phyloP scores from a whole-genome alignment of 2,329 filamentous ascomycete species.

The Penicillium griseofulvum region DNA sequence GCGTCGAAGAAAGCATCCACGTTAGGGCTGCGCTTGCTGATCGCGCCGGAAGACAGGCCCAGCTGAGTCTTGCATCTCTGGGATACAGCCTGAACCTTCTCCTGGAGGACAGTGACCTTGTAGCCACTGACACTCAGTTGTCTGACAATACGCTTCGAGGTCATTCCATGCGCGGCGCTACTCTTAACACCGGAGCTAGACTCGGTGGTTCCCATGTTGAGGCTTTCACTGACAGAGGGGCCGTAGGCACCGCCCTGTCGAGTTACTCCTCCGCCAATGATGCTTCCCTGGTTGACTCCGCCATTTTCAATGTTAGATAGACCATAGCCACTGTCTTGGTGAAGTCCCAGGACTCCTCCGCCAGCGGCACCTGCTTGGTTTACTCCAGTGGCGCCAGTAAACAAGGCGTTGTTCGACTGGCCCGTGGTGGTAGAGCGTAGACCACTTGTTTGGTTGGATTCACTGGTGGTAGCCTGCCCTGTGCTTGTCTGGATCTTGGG shows the following conservation, averaged over 20 bases:
- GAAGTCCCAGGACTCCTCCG: neutral
- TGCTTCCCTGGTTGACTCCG: neutral
- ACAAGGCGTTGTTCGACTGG: slow-evolving; percentile 4
- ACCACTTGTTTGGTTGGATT: neutral
- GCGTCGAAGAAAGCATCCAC: slow-evolving; percentile 35
- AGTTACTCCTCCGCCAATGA: slow-evolving; percentile 3
- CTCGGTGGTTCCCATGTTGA: neutral
- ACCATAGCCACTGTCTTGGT: neutral
- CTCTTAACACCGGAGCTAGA: neutral
- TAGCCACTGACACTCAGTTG: slow-evolving; percentile 10
- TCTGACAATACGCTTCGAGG: slow-evolving; percentile 9
- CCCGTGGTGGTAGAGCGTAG: slow-evolving; percentile 1
- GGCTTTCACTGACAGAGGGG: neutral
- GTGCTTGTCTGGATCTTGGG: neutral
- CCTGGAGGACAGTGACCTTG: slow-evolving; percentile 29
- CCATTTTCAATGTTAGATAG: neutral
- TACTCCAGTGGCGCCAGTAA: neutral
- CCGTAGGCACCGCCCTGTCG: neutral
- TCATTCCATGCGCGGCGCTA: neutral
- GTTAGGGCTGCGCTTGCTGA: slow-evolving; percentile 29
- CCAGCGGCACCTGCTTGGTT: neutral
- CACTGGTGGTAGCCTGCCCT: neutral
- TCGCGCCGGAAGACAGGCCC: slow-evolving; percentile 25
- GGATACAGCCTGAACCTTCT: slow-evolving; percentile 28
- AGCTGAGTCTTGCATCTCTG: slow-evolving; percentile 33